These are phyloP conservation scores for Clarireedia homoeocarpa DNA, from an alignment of 2,329 filamentous ascomycete species.

Conservation along the genomic window DNA sequence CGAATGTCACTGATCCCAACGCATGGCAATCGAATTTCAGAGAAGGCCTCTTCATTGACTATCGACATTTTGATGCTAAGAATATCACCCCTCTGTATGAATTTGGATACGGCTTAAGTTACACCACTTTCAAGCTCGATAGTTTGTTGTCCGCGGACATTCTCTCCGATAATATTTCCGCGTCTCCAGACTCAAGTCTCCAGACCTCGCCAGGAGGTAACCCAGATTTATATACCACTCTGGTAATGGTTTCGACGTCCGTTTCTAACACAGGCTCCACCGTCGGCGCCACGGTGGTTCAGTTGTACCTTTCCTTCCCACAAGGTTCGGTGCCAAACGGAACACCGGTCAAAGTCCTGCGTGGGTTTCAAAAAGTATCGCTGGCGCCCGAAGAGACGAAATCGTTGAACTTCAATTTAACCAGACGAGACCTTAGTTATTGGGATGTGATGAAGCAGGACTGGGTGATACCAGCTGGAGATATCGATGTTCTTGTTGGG, in stretches of 20 bases:
- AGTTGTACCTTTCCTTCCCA: conserved; percentile 28
- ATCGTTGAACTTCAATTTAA: conserved; percentile 60
- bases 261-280: conserved; percentile 44
- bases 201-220: conserved; percentile 45
- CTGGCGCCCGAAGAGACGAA: conserved; percentile 58
- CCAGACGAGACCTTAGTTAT: conserved; percentile 73
- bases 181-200: conserved; percentile 19
- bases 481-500: conserved; percentile 16
- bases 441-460: conserved; percentile 73
- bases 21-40: conserved; percentile 55
- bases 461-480: conserved; percentile 49
- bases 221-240: conserved; percentile 45
- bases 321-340: neutral
- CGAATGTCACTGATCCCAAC: conserved; percentile 11
- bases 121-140: conserved; percentile 59
- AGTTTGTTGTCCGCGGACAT: conserved; percentile 29
- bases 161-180: neutral
- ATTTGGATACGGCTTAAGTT: conserved; percentile 71
- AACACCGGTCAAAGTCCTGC: conserved; percentile 49
- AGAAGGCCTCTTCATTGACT: conserved; percentile 74
- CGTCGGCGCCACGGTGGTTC: conserved; percentile 23
- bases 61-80: conserved; percentile 59
- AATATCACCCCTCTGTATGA: conserved; percentile 61
- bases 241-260: conserved; percentile 39
- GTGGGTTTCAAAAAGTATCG: conserved; percentile 68